Conservation (phyloP, 805 yeast species). For the Metschnikowia borealis region DNA sequence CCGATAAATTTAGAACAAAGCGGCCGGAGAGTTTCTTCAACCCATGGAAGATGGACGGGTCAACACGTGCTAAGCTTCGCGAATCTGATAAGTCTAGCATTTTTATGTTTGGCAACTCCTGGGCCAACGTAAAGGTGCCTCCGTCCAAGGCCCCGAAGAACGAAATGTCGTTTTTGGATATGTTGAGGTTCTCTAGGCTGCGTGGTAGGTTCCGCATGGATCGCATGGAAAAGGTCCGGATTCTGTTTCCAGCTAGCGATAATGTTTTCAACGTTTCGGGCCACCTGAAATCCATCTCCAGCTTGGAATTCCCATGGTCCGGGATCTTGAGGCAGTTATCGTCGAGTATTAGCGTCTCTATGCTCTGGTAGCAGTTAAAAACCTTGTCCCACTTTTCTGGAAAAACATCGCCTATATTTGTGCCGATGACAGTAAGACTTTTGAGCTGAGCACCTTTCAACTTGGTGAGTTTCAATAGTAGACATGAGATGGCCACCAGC, state of each 20-base stretch:
- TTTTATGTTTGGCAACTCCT: slow-evolving; percentile 12
- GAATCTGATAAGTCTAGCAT: slow-evolving; percentile 10
- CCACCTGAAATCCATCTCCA: slow-evolving; percentile 15
- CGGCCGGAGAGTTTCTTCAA: not conserved
- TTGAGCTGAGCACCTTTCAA: slow-evolving; percentile 19
- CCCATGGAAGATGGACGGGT: slow-evolving; percentile 9
- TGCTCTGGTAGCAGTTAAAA: slow-evolving; percentile 21
- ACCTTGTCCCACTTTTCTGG: slow-evolving; percentile 30
- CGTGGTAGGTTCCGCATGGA: slow-evolving; percentile 26
- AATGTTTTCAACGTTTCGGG: slow-evolving; percentile 25
- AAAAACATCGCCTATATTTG: slow-evolving; percentile 33
- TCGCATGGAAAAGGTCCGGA: slow-evolving; percentile 18
- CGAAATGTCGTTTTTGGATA: slow-evolving; percentile 19
- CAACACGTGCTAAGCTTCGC: slow-evolving; percentile 7
- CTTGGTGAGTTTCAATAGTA: slow-evolving; percentile 21
- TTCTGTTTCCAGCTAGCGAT: slow-evolving; percentile 24
- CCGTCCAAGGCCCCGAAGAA: slow-evolving; percentile 10
- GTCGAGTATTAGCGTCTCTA: slow-evolving; percentile 22
- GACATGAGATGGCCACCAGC: slow-evolving; percentile 26
- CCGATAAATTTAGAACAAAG: slow-evolving; percentile 6
- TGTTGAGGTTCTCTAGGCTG: slow-evolving; percentile 22
- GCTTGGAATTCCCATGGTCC: not conserved
- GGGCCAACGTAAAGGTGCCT: slow-evolving; percentile 4
- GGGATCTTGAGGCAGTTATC: slow-evolving; percentile 18
- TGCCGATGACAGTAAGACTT: slow-evolving; percentile 24